Percentiles rank a stretch among this genome's conserved stretches.
Evolutionary conservation across 2,329 filamentous ascomycete genomes (phyloP).

Genomic region (Ophiostoma fasciatum): DNA sequence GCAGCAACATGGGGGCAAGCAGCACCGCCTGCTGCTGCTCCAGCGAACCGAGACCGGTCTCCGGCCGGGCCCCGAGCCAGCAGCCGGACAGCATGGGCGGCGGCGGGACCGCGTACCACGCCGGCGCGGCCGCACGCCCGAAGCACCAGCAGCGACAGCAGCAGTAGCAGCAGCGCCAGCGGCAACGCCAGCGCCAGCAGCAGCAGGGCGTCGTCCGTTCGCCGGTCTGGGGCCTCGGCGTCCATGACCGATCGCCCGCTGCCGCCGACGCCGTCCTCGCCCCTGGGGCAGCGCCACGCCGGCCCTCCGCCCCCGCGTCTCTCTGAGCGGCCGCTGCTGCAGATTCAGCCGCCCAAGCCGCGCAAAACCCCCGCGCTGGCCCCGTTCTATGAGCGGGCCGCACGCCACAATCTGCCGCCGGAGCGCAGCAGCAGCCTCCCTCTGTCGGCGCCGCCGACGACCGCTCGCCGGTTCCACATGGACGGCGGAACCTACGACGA

Average conservation of each 20-base stretch:
- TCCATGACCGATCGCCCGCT: no score
- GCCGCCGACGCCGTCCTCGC: background rate
- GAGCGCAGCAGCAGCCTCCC: background rate
- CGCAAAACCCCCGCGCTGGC: background rate
- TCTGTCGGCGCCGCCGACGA: no score
- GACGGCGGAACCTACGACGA: slow-evolving; percentile 1
- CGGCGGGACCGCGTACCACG: no score
- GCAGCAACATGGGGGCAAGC: no score
- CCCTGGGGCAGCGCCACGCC: background rate
- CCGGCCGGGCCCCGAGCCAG: no score
- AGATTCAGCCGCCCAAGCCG: background rate
- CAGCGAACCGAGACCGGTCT: no score
- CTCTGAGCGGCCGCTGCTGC: slow-evolving; percentile 1
- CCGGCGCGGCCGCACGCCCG: no score
- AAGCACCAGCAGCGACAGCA: background rate
- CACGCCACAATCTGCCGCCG: background rate
- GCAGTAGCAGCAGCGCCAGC: background rate
- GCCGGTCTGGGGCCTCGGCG: no score
- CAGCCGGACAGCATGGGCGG: no score
- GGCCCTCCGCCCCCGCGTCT: slow-evolving; percentile 2
- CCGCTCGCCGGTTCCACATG: slow-evolving; percentile 1
- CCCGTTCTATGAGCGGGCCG: background rate
- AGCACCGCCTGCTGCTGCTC: no score
- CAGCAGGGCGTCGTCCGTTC: no score
- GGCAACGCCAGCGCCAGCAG: background rate